These are phyloP conservation scores for Botrytis porri DNA, from an alignment of 2,329 filamentous ascomycete genomes.

Conservation along the genomic window DNA sequence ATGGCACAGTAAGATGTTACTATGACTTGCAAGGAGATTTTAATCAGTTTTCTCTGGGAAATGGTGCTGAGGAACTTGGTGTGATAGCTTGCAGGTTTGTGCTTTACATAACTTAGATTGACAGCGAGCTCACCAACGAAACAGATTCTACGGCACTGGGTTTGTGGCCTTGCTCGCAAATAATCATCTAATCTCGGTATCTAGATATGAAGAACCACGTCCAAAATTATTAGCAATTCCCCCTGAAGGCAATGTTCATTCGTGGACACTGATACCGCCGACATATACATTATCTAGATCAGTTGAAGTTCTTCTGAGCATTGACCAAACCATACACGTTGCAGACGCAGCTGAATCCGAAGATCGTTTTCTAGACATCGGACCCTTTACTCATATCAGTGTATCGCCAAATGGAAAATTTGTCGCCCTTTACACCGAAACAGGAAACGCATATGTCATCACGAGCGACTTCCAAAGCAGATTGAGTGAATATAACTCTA, in stretches of 20 bases:
- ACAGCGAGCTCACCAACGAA: conserved; percentile 10
- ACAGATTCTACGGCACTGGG: conserved; percentile 77
- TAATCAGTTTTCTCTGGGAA: conserved; percentile 86
- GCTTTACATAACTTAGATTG: not conserved
- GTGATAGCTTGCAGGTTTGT: conserved; percentile 72
- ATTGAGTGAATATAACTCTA: conserved; percentile 86
- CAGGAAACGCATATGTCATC: conserved; percentile 86
- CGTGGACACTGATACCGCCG: conserved; percentile 87
- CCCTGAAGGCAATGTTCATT: conserved; percentile 75
- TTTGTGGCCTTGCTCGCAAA: conserved; percentile 89
- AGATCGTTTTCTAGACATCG: conserved; percentile 85
- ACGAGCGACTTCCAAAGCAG: conserved; percentile 93
- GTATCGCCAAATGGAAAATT: conserved; percentile 90
- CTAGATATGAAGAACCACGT: conserved; percentile 84
- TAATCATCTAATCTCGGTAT: conserved; percentile 82
- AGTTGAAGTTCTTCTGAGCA: conserved; percentile 86
- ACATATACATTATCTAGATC: conserved; percentile 85
- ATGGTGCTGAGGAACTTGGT: conserved; percentile 83
- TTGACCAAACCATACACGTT: conserved; percentile 79
- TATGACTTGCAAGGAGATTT: conserved; percentile 93
- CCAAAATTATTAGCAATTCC: conserved; percentile 76
- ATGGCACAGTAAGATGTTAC: conserved; percentile 85
- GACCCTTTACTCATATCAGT: conserved; percentile 85
- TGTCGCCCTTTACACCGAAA: conserved; percentile 80
- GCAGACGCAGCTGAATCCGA: conserved; percentile 88